Conservation (phyloP, 768 basidiomycete species). For the Boletellus sp. region DNA sequence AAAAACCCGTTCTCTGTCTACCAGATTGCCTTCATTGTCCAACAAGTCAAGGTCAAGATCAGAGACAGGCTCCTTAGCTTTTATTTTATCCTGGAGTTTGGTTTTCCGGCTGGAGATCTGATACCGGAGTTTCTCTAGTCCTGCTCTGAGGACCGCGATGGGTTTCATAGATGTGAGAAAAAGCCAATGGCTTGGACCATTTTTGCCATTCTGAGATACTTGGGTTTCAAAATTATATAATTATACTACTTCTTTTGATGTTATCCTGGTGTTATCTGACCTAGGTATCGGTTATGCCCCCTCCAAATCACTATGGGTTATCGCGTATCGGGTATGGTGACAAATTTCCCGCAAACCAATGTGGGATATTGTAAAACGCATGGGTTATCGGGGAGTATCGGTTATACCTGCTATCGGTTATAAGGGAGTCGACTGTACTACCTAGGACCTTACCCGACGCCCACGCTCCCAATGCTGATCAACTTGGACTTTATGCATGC, state of each 20-base stretch:
- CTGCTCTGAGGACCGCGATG: no score
- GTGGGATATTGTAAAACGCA: background rate
- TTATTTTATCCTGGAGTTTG: background rate
- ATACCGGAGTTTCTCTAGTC: background rate
- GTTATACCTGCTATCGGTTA: background rate
- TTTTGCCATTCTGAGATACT: no score
- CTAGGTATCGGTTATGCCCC: no score
- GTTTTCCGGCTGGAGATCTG: background rate
- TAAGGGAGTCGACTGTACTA: background rate
- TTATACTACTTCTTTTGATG: no score
- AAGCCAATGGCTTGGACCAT: no score
- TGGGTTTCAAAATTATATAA: no score
- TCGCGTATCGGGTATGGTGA: background rate
- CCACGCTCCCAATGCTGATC: no score
- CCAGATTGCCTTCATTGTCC: slow-evolving; percentile 20
- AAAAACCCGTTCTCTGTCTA: slow-evolving; percentile 20
- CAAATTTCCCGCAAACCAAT: background rate
- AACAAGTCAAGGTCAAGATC: slow-evolving; percentile 20
- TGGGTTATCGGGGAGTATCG: background rate
- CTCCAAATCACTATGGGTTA: background rate
- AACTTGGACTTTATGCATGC: no score
- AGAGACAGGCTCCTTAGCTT: slow-evolving; percentile 3
- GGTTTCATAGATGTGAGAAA: no score
- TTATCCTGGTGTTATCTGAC: no score
- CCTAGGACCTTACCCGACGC: no score